Percentiles rank a stretch among this genome's conserved stretches.
phyloP scores from a whole-genome alignment of 257 asterid genomes.

The Coffea canephora region DNA sequence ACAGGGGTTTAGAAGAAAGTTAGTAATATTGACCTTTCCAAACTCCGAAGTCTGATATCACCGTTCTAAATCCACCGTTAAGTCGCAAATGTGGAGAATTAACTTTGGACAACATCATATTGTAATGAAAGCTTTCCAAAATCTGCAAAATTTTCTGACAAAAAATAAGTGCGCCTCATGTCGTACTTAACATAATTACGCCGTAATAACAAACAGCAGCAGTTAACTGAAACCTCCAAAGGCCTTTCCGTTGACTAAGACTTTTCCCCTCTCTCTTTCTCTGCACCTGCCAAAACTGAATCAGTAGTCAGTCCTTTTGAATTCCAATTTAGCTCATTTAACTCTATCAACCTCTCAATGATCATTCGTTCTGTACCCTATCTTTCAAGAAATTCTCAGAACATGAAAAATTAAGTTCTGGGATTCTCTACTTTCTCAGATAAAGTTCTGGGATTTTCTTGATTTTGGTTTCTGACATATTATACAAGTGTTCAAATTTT shows the following conservation, averaged over 20 bases:
- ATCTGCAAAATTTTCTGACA: background rate
- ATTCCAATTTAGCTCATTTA: conserved; percentile 4
- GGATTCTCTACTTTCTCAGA: background rate
- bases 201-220: background rate
- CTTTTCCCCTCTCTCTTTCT: conserved; percentile 15
- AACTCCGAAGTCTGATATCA: background rate
- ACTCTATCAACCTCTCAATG: background rate
- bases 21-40: background rate
- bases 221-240: conserved; percentile 6
- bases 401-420: background rate
- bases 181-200: background rate
- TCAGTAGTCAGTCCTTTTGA: conserved; percentile 12
- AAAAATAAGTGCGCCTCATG: background rate
- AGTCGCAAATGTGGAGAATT: background rate
- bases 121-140: background rate
- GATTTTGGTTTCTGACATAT: background rate
- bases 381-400: background rate
- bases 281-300: conserved; percentile 11
- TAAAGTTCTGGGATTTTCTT: background rate
- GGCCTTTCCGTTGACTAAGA: conserved; percentile 22
- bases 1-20: background rate
- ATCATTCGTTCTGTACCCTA: background rate
- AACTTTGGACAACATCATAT: background rate
- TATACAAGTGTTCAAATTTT: background rate
- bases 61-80: background rate